Evolutionary conservation across 495 filamentous ascomycete genomes (phyloP).

Genomic region (Lasiosphaeria ovina): DNA sequence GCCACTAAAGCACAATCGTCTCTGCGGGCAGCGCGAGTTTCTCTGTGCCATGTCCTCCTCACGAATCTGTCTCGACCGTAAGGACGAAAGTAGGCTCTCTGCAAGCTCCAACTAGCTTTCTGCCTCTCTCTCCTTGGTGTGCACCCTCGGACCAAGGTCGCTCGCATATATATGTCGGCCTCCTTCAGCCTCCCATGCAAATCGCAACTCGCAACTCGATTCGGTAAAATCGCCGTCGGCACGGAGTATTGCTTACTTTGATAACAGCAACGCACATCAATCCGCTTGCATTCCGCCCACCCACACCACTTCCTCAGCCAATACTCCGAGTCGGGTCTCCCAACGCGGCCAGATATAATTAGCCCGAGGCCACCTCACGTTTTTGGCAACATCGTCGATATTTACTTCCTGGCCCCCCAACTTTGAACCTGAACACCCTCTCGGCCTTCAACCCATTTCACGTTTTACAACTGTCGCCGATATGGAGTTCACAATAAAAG

Average conservation of each 20-base stretch:
- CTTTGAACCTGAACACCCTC: neutral
- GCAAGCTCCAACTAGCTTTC: neutral
- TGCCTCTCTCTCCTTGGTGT: neutral
- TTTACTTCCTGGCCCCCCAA: neutral
- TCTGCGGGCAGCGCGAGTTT: neutral
- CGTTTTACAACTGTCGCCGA: neutral
- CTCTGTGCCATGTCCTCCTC: neutral
- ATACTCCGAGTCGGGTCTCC: no score
- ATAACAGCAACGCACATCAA: no score
- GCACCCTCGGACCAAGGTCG: neutral
- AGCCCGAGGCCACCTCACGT: no score
- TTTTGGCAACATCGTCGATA: no score
- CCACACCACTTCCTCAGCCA: no score
- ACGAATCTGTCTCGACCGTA: neutral
- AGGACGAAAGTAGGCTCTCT: neutral
- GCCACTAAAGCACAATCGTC: constrained; percentile 10
- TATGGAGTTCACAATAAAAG: neutral
- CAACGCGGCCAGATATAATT: no score
- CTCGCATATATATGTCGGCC: neutral
- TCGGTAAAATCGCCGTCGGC: no score
- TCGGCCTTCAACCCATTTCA: neutral
- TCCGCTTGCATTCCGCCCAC: no score
- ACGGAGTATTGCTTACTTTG: no score
- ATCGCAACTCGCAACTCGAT: neutral
- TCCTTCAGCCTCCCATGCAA: neutral